These are phyloP conservation scores for Croton laevigatus DNA, from an alignment of 441 rosid species.

Conservation along the genomic window DNA sequence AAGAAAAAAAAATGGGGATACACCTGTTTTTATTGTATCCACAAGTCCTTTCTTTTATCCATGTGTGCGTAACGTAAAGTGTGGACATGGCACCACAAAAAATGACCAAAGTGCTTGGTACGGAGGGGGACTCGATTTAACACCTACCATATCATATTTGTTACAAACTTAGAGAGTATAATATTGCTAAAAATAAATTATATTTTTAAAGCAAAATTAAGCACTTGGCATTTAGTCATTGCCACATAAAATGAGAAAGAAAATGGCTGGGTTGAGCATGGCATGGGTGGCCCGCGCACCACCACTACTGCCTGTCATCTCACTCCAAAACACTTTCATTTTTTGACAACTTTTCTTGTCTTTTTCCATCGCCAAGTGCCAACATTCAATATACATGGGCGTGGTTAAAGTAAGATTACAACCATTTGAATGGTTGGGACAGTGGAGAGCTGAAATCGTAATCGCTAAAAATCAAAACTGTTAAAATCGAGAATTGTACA, in stretches of 20 bases:
- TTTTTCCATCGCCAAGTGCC: background rate
- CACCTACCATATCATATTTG: constrained; percentile 9
- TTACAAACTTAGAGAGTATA: constrained; percentile 18
- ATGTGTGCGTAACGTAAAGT: too few relatives aligned
- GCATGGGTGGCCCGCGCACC: constrained; percentile 32
- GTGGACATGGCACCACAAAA: constrained; percentile 29
- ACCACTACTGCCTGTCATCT: constrained; percentile 28
- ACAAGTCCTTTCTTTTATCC: background rate
- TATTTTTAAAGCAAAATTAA: background rate
- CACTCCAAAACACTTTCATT: constrained; percentile 3
- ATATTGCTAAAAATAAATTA: too few relatives aligned
- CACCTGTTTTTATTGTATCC: constrained; percentile 18
- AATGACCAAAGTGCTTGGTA: constrained; percentile 34
- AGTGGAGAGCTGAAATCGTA: too few relatives aligned
- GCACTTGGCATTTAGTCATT: constrained; percentile 18
- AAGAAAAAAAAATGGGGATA: constrained; percentile 12
- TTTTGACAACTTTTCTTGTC: background rate
- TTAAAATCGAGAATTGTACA: too few relatives aligned
- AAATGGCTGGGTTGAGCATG: too few relatives aligned
- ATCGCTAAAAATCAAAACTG: too few relatives aligned
- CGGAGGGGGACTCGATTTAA: constrained; percentile 45
- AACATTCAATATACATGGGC: too few relatives aligned
- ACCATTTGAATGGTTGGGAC: too few relatives aligned
- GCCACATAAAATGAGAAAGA: constrained; percentile 13
- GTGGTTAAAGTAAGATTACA: too few relatives aligned